Base-by-base conservation (phyloP, 768 basidiomycete species). In the Calocybe indica region DNA sequence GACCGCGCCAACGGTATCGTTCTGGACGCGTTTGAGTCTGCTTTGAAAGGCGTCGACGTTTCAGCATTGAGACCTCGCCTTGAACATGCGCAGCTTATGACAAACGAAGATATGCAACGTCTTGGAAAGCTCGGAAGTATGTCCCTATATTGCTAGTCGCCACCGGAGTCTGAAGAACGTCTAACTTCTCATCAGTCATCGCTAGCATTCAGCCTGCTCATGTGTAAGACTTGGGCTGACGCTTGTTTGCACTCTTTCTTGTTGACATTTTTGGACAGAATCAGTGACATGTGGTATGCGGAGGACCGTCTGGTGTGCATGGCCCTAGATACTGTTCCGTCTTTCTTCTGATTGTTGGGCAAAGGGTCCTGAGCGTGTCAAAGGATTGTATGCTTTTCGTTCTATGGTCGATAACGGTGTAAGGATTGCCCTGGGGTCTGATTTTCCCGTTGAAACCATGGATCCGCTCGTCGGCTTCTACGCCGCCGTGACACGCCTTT, bases 151-250 rank as follows among this genome's bases (percentile, higher is more conserved):
- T 22, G 22, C 22, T 22, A 22, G 22, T 4, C 22, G 22, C 22
- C 22, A 4, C 22, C 22, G 22, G 22, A 4, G 22, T 4, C 22
- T 22, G 22, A 22, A 22, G 22, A 22, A 22, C 22, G 4, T 22
- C 22, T 22, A 22, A 22, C 22, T 22, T 38, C 34, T 30, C 49
- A 47, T 10, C 55, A 92, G 89, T 94, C 34, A 93, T 95, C 56
- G 90, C 86, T 12, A 92, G 88, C 57, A 74, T 93, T 8, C 92
- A 95, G 62, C 92, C 92, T 10, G 92, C 88, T 4, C 92, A 94
- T 69, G 89, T 78, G 79, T 91, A 59, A 59, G 86, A 77, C 30
- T 5, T 41, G 22, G 12, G 40, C 33, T 41, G 13, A 36, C 33
- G 12, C 41, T 50, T 37, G 29, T 10, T 37, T 31, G 12, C 15